Evolutionary conservation across 2,329 filamentous ascomycete genomes (phyloP).

Genomic region (Lachnellula occidentalis): DNA sequence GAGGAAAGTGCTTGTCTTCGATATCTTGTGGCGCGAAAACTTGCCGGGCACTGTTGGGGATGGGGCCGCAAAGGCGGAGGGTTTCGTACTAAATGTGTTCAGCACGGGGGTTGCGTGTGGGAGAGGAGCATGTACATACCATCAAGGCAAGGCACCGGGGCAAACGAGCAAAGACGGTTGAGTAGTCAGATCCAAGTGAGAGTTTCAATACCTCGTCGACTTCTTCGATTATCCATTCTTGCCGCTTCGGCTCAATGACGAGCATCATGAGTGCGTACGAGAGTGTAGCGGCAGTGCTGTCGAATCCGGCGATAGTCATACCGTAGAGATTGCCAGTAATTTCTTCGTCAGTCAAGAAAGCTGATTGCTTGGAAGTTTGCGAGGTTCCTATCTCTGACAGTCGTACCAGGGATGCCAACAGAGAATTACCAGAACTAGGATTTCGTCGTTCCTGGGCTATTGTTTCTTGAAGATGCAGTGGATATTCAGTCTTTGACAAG

Average conservation of each 20-base stretch:
- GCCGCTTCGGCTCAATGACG: slow-evolving; percentile 41
- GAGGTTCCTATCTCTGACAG: too few species aligned
- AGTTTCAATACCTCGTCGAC: slow-evolving; percentile 23
- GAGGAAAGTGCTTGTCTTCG: slow-evolving; percentile 1
- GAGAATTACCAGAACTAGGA: background rate
- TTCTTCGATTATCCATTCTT: slow-evolving; percentile 48
- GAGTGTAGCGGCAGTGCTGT: slow-evolving; percentile 46
- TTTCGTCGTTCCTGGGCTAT: background rate
- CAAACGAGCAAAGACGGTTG: slow-evolving; percentile 6
- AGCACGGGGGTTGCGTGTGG: too few species aligned
- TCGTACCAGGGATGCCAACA: too few species aligned
- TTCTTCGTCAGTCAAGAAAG: slow-evolving; percentile 7
- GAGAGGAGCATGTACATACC: slow-evolving; percentile 29
- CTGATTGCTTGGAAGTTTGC: too few species aligned
- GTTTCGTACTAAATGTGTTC: slow-evolving; percentile 34
- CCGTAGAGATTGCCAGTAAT: slow-evolving; percentile 23
- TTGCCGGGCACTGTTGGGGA: slow-evolving; percentile 27
- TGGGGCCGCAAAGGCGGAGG: slow-evolving; percentile 48
- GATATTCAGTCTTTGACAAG: background rate
- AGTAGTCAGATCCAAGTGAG: slow-evolving; percentile 3
- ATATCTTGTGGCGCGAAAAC: background rate
- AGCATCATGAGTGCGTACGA: slow-evolving; percentile 44
- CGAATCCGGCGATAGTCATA: slow-evolving; percentile 39
- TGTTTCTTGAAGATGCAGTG: background rate
- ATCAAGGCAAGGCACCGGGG: slow-evolving; percentile 11